Evolutionary conservation across 768 basidiomycete genomes (phyloP), one percentile per base, ranked within the genome.

Genomic region (Megacollybia marginata): DNA sequence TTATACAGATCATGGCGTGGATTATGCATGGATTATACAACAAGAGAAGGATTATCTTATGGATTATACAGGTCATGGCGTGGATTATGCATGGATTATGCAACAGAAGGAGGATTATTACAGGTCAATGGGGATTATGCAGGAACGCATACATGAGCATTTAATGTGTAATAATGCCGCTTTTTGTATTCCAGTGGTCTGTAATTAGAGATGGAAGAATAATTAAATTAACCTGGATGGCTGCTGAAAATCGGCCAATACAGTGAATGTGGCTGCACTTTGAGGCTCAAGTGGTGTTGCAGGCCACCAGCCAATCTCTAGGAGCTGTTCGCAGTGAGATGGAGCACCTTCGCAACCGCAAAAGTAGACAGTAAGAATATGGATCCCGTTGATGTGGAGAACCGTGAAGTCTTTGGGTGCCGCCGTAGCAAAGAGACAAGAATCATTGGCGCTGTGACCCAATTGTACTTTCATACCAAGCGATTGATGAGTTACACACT

Each of bases 241-340:
- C n/a, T n/a, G n/a, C 11, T 62, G 62, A 32, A 63, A 62, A 11
- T 48, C 40, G 0, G 51, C 42, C 3, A 65, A 50, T 15, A 61
- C 34, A 10, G 36, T 38, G 11, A 61, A 47, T 1, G 58, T 61
- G 10, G 60, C 53, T 10, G 38, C 52, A 3, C 56, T 56, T 44
- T 59, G 50, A 9, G 55, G 62, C 12, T 51, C 43, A 1, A 54
- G 38, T 15, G 52, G 53, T 1, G 59, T 62, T 2, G 59, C 52
- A 0, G 62, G 60, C 33, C 48, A 59, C 60, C 60, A 61, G 10
- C 46, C 48, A 12, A 51, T 47, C 13, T 55, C 46, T 9, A 64
- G 28, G 1, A 64, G 45, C 31, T 61, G 60, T 15, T 47, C 42
- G 31, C 40, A 23, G 3, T 32, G 35, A 9, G 42, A 12, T 2